Evolutionary conservation across 495 filamentous ascomycete genomes (phyloP).

Genomic region (Tuber umbilicatum): DNA sequence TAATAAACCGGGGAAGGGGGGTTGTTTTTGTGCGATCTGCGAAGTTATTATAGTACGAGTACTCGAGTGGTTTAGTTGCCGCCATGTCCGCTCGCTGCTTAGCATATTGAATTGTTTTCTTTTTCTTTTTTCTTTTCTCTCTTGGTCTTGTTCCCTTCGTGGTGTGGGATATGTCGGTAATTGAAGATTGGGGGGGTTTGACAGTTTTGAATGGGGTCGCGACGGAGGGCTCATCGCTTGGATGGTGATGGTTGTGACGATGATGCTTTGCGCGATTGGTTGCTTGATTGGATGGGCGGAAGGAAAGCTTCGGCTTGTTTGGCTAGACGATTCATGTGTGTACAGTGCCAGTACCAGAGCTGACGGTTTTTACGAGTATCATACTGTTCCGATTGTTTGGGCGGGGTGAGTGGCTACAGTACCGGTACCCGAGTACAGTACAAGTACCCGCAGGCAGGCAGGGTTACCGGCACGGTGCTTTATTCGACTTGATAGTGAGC

Average conservation of each 20-base stretch:
- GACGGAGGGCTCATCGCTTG: neutral
- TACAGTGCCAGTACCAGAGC: too few relatives aligned
- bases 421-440: too few relatives aligned
- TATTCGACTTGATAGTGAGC: too few relatives aligned
- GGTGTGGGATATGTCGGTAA: neutral
- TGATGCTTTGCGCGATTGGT: neutral
- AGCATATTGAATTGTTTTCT: neutral
- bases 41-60: too few relatives aligned
- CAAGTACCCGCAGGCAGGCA: neutral
- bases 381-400: neutral
- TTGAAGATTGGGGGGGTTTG: neutral
- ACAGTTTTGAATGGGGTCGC: neutral
- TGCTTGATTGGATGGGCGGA: neutral
- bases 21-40: too few relatives aligned
- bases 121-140: neutral
- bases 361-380: too few relatives aligned
- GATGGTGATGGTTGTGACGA: neutral
- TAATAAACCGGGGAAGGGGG: too few relatives aligned
- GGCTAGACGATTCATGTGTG: neutral
- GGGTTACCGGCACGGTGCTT: neutral
- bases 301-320: neutral
- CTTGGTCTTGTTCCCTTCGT: neutral
- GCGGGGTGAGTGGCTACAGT: neutral
- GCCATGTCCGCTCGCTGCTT: too few relatives aligned
- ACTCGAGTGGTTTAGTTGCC: too few relatives aligned